phyloP scores from a whole-genome alignment of 129 eudicot genomes.

The Gnaphalium uliginosum region DNA sequence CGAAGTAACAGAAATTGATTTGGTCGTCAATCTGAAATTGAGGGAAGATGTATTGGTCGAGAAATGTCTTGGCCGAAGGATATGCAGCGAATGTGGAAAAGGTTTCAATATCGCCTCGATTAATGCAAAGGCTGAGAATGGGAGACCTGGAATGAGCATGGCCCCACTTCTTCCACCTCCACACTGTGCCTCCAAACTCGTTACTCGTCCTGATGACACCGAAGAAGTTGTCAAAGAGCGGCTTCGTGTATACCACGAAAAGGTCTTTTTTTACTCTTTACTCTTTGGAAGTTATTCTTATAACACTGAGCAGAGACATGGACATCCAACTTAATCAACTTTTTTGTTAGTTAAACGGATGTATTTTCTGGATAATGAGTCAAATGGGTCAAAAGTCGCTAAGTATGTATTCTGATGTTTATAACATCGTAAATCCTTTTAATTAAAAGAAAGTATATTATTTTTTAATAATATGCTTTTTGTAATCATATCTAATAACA shows the following conservation, averaged over 20 bases:
- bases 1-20: constrained; percentile 79
- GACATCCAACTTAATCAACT: neutral
- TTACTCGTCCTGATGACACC: constrained; percentile 94
- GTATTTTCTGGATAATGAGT: neutral
- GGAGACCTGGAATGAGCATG: constrained; percentile 70
- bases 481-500: neutral
- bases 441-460: neutral
- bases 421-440: neutral
- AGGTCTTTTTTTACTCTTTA: constrained; percentile 48
- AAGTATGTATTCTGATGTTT: neutral
- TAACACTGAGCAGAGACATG: neutral
- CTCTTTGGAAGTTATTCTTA: neutral
- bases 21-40: constrained; percentile 92
- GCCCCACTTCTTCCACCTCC: constrained; percentile 84
- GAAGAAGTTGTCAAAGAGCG: constrained; percentile 64
- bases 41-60: constrained; percentile 81
- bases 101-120: constrained; percentile 81
- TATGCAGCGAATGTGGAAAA: constrained; percentile 52
- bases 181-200: constrained; percentile 78
- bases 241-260: constrained; percentile 74
- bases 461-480: neutral
- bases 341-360: neutral
- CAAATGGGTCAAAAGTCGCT: neutral
- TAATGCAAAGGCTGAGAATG: constrained; percentile 49
- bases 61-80: constrained; percentile 96